Conservation (phyloP, 495 filamentous ascomycete species). For the Usnea hakonensis region DNA sequence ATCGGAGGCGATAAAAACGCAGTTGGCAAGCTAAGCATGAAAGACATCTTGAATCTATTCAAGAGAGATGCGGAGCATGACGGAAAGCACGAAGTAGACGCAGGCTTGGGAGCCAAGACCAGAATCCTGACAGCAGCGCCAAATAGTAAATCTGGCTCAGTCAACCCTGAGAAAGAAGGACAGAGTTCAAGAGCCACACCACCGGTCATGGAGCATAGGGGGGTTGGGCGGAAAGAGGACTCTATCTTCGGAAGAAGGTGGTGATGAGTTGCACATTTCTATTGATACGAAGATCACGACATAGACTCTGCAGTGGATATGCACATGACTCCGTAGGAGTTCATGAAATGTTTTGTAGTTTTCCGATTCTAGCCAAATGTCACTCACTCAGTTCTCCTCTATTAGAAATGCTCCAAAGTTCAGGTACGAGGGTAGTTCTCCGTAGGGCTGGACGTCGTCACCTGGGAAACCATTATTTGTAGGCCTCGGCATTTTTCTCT, state of each 20-base stretch:
- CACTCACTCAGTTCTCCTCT: no score
- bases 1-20: constrained; percentile 72
- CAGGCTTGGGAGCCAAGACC: constrained; percentile 21
- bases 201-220: constrained; percentile 8
- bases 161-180: constrained; percentile 36
- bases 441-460: neutral
- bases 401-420: neutral
- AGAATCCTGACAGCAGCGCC: constrained; percentile 29
- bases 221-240: constrained; percentile 14
- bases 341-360: neutral
- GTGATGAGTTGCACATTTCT: neutral
- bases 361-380: neutral
- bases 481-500: neutral
- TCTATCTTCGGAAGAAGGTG: constrained; percentile 20
- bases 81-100: constrained; percentile 32
- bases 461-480: neutral
- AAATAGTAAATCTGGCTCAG: constrained; percentile 26
- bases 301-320: neutral
- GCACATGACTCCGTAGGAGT: no score
- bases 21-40: constrained; percentile 71
- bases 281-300: neutral
- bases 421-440: no score
- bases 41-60: constrained; percentile 89
- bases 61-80: constrained; percentile 59
- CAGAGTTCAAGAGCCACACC: constrained; percentile 24